Evolutionary conservation across 2,329 filamentous ascomycete genomes (phyloP).

Genomic region (Coniella lustricola): DNA sequence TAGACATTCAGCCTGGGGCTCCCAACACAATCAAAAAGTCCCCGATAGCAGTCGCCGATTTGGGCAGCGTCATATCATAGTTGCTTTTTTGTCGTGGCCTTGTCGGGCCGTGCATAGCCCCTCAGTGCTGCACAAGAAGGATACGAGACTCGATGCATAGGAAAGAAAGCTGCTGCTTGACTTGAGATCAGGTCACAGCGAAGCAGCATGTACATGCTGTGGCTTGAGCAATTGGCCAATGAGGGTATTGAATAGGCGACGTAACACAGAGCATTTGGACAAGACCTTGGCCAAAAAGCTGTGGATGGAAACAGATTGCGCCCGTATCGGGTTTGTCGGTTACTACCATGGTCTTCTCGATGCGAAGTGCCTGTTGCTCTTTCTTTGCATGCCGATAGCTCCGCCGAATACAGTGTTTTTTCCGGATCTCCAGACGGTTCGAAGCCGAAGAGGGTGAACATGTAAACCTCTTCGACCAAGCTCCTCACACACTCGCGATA

Average conservation of each 20-base stretch:
- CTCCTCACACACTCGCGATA: no score
- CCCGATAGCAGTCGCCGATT: constrained; percentile 8
- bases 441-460: no score
- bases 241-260: constrained; percentile 10
- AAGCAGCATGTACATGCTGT: neutral
- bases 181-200: constrained; percentile 3
- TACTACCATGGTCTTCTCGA: neutral
- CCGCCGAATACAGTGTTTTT: no score
- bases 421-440: no score
- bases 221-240: constrained; percentile 7
- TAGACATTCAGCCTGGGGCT: neutral
- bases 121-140: neutral
- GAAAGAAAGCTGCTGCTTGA: neutral
- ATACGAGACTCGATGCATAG: neutral
- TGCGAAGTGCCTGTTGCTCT: no score
- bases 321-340: constrained; percentile 1
- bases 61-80: neutral
- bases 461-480: no score
- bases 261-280: constrained; percentile 11
- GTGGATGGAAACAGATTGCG: neutral
- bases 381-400: no score
- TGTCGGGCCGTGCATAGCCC: neutral
- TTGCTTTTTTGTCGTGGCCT: constrained; percentile 7
- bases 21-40: constrained; percentile 1
- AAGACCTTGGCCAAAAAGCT: constrained; percentile 7